These are phyloP conservation scores for Cutaneotrichosporon mucoides DNA, from an alignment of 1,284 basidiomycete species.

Conservation along the genomic window DNA sequence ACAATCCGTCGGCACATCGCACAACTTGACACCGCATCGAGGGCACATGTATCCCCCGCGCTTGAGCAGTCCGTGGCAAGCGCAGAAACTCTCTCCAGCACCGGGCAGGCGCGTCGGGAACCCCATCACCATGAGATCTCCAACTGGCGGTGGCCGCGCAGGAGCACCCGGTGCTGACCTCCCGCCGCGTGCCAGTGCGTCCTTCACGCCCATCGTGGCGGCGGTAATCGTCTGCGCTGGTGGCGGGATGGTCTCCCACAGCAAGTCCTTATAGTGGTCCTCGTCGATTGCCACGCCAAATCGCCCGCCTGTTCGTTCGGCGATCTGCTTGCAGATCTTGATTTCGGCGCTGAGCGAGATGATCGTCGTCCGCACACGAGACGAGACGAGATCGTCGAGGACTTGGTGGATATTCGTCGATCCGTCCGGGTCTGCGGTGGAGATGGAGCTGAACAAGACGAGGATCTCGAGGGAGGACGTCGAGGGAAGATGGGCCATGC, in stretches of 20 bases:
- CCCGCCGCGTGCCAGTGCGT: slow-evolving; percentile 54
- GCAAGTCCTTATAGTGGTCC: slow-evolving; percentile 88
- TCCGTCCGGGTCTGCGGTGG: slow-evolving; percentile 94
- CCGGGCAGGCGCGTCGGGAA: slow-evolving; percentile 89
- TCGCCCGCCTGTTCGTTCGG: slow-evolving; percentile 80
- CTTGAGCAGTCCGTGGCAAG: slow-evolving; percentile 86
- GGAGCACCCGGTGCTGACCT: slow-evolving; percentile 23
- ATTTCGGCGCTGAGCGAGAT: slow-evolving; percentile 93
- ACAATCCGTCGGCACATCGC: slow-evolving; percentile 97
- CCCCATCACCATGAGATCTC: slow-evolving; percentile 98
- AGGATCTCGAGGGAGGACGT: slow-evolving; percentile 94
- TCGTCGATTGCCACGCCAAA: slow-evolving; percentile 97
- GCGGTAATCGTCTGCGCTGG: slow-evolving; percentile 65
- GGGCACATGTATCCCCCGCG: slow-evolving; percentile 92
- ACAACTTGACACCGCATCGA: slow-evolving; percentile 84
- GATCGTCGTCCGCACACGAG: slow-evolving; percentile 83
- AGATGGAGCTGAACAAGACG: slow-evolving; percentile 88
- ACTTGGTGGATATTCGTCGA: slow-evolving; percentile 73
- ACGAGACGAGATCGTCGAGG: slow-evolving; percentile 70
- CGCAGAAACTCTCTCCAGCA: slow-evolving; percentile 77
- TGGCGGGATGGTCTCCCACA: slow-evolving; percentile 94
- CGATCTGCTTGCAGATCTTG: slow-evolving; percentile 90
- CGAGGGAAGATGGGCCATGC: slow-evolving; percentile 89
- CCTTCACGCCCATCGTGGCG: slow-evolving; percentile 39
- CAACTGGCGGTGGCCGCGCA: slow-evolving; percentile 58